These are phyloP conservation scores for Trichoderma cornu-damae DNA, from an alignment of 2,329 filamentous ascomycete genomes.

Conservation along the genomic window DNA sequence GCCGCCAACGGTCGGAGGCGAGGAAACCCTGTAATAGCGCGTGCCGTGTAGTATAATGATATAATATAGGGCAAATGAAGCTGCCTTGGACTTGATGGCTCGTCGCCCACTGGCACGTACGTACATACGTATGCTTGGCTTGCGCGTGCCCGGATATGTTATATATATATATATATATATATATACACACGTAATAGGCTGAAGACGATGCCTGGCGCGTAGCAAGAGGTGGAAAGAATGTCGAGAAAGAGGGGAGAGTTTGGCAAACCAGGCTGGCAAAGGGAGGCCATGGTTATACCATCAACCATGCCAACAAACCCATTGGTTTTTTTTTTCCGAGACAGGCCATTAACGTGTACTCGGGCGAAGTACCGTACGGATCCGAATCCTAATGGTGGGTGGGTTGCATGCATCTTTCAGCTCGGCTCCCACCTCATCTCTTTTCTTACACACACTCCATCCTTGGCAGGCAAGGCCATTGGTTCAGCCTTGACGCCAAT, in stretches of 20 bases:
- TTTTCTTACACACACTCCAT: not conserved
- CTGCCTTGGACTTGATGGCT: not conserved
- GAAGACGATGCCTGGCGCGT: not conserved
- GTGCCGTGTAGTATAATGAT: not conserved
- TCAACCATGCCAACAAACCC: not conserved
- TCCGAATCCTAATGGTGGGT: not conserved
- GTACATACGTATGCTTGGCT: not conserved
- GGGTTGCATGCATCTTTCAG: conserved; percentile 3
- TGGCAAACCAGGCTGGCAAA: not conserved
- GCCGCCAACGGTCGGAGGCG: not conserved
- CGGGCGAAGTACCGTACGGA: not conserved
- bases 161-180: too few species aligned
- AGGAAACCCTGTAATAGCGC: not conserved
- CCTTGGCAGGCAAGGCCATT: not conserved
- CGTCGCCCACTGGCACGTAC: not conserved
- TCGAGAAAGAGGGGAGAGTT: conserved; percentile 4
- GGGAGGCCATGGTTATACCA: not conserved
- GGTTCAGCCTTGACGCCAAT: not conserved
- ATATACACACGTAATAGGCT: not conserved
- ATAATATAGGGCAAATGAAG: not conserved
- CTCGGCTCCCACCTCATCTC: conserved; percentile 2
- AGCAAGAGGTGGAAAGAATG: not conserved
- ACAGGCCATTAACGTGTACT: not conserved
- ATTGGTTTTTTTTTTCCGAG: not conserved
- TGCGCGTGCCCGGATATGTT: not conserved